Conservation (phyloP, 164 flowering plant species). For the Dillenia turbinata region DNA sequence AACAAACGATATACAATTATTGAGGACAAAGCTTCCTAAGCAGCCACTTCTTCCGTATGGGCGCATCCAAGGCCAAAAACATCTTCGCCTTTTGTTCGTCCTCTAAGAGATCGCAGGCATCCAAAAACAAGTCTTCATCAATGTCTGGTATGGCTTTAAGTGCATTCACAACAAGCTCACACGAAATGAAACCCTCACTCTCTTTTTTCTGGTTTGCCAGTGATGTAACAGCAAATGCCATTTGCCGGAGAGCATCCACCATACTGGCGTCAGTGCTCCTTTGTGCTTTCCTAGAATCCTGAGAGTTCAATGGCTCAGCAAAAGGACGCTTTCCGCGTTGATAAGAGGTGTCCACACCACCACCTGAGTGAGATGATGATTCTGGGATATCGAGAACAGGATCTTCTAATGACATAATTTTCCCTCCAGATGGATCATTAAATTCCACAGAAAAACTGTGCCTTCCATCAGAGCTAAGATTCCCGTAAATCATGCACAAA, state of each 20-base stretch:
- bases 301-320: neutral
- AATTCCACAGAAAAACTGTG: no score
- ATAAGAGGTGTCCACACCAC: slow-evolving; percentile 6
- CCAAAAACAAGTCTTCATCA: slow-evolving; percentile 25
- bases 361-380: slow-evolving; percentile 1
- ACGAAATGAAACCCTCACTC: neutral
- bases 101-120: slow-evolving; percentile 24
- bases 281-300: slow-evolving; percentile 6
- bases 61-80: slow-evolving; percentile 22
- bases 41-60: slow-evolving; percentile 22
- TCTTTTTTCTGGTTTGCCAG: neutral
- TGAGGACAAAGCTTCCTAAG: slow-evolving; percentile 15
- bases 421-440: neutral
- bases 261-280: slow-evolving; percentile 5
- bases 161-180: slow-evolving; percentile 20
- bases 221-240: neutral
- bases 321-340: slow-evolving; percentile 9
- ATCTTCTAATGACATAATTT: neutral
- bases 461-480: no score
- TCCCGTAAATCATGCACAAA: no score
- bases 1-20: neutral
- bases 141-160: slow-evolving; percentile 25
- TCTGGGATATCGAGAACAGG: neutral
- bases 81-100: neutral
- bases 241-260: slow-evolving; percentile 2